Evolutionary conservation across 768 basidiomycete genomes (phyloP).

Genomic region (Tylopilus balloui): DNA sequence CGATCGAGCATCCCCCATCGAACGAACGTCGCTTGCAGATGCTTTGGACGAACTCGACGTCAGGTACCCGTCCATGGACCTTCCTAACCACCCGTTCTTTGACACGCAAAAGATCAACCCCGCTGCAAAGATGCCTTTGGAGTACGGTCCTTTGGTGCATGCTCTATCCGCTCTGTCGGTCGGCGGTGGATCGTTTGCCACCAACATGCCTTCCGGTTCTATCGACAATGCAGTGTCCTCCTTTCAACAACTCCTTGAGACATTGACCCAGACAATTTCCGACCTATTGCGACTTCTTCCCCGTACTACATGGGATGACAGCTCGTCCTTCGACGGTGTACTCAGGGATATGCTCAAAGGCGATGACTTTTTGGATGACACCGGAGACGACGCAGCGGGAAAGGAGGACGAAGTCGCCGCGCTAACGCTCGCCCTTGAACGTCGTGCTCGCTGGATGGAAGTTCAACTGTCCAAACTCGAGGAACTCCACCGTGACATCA

Average conservation of each 20-base stretch:
- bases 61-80: slow-evolving; percentile 57
- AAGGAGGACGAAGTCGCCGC: slow-evolving; percentile 85
- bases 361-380: slow-evolving; percentile 80
- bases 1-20: slow-evolving; percentile 43
- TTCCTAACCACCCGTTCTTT: slow-evolving; percentile 72
- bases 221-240: slow-evolving; percentile 88
- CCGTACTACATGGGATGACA: slow-evolving; percentile 86
- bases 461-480: slow-evolving; percentile 85
- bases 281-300: slow-evolving; percentile 81
- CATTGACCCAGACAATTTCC: slow-evolving; percentile 85
- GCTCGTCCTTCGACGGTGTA: slow-evolving; percentile 83
- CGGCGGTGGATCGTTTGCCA: slow-evolving; percentile 77
- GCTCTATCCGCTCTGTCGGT: slow-evolving; percentile 83
- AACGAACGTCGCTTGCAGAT: slow-evolving; percentile 52
- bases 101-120: slow-evolving; percentile 66
- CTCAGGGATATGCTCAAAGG: slow-evolving; percentile 85
- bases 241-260: slow-evolving; percentile 85
- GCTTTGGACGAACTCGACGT: slow-evolving; percentile 65
- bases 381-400: slow-evolving; percentile 55
- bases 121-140: slow-evolving; percentile 74
- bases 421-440: slow-evolving; percentile 76
- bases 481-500: slow-evolving; percentile 86
- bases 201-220: slow-evolving; percentile 77
- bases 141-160: slow-evolving; percentile 82
- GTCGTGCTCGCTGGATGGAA: slow-evolving; percentile 93